Conservation (phyloP, 106 monocot genomes). For the Allium sativum region DNA sequence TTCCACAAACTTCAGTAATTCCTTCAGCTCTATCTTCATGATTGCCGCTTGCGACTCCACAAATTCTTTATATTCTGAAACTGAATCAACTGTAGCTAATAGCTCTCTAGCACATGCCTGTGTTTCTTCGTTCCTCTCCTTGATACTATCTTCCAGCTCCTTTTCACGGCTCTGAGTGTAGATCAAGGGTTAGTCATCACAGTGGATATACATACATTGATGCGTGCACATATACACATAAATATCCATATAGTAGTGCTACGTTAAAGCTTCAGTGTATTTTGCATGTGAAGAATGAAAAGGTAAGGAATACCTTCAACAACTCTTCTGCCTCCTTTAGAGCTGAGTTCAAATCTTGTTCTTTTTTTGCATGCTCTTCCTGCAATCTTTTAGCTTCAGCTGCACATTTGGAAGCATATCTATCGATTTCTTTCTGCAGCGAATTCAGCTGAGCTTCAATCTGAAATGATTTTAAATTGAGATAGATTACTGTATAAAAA, state of each 20-base stretch:
- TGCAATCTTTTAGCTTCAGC: constrained; percentile 33
- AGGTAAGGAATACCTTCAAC: not conserved
- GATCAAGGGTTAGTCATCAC: not conserved
- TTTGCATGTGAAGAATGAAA: not conserved
- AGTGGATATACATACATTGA: too few species aligned
- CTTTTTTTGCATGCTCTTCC: constrained; percentile 23
- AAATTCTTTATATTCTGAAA: constrained; percentile 53
- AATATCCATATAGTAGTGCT: too few species aligned
- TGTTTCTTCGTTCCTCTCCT: constrained; percentile 39
- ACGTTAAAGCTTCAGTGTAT: not conserved
- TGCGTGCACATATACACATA: too few species aligned
- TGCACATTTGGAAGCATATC: constrained; percentile 32
- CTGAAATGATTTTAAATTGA: constrained; percentile 18
- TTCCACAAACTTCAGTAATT: constrained; percentile 19
- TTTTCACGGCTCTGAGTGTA: constrained; percentile 39
- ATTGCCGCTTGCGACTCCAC: constrained; percentile 29
- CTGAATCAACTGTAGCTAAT: constrained; percentile 41
- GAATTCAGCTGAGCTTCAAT: constrained; percentile 19
- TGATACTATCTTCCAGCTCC: constrained; percentile 22
- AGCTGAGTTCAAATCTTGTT: constrained; percentile 23
- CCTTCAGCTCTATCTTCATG: constrained; percentile 33
- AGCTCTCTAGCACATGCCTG: constrained; percentile 46
- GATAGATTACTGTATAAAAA: too few species aligned
- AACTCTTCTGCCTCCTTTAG: constrained; percentile 63
- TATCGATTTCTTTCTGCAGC: constrained; percentile 53